These are phyloP conservation scores for Eutrema japonicum DNA, from an alignment of 345 rosid genomes.

Conservation along the genomic window DNA sequence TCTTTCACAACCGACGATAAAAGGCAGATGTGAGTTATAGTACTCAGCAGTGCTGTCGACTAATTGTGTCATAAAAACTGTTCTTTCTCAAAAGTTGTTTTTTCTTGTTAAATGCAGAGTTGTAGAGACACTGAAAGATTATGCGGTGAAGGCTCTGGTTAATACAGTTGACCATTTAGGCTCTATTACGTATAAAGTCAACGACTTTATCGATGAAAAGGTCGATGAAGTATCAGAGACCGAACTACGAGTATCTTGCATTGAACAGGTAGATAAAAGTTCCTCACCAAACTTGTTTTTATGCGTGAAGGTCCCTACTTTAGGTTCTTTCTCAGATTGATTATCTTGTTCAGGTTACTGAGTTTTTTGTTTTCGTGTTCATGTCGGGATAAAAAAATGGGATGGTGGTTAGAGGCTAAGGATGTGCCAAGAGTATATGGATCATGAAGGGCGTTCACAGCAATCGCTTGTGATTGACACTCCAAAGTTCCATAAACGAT, in stretches of 20 bases:
- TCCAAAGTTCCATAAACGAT: slow-evolving; percentile 86
- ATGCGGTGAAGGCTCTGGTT: slow-evolving; percentile 86
- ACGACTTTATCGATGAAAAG: slow-evolving; percentile 79
- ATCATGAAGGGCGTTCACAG: slow-evolving; percentile 81
- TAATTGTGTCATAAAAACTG: background rate
- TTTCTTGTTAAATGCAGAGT: slow-evolving; percentile 57
- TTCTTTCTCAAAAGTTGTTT: background rate
- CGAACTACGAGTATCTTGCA: slow-evolving; percentile 76
- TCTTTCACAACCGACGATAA: slow-evolving; percentile 83
- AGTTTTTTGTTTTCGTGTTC: background rate
- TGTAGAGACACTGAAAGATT: slow-evolving; percentile 89
- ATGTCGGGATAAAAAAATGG: slow-evolving; percentile 13
- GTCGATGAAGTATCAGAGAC: slow-evolving; percentile 82
- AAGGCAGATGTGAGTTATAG: slow-evolving; percentile 70
- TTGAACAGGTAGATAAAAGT: slow-evolving; percentile 66
- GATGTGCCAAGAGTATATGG: slow-evolving; percentile 84
- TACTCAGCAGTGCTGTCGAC: background rate
- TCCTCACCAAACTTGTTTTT: background rate
- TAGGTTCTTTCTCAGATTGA: background rate
- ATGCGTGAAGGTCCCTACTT: slow-evolving; percentile 18
- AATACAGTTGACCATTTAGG: slow-evolving; percentile 97
- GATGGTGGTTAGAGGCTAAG: slow-evolving; percentile 75
- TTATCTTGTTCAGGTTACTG: background rate
- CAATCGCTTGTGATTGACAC: slow-evolving; percentile 77
- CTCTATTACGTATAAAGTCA: slow-evolving; percentile 87